A percentile compares a stretch with the other conserved stretches of the same genome.
These are phyloP conservation scores for Naegleria gruberi DNA, from an alignment of 208 protist genomes.

Conservation along the genomic window DNA sequence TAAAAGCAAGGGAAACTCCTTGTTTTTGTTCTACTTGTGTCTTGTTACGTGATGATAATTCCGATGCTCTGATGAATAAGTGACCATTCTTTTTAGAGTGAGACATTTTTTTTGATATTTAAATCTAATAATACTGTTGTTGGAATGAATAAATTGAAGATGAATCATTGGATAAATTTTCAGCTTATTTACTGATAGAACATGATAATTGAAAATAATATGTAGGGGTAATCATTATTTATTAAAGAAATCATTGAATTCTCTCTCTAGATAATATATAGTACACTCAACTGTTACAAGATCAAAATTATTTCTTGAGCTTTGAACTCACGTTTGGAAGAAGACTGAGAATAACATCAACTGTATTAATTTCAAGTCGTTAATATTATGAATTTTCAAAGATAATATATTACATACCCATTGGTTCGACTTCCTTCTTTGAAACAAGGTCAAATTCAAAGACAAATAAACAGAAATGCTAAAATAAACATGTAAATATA, in stretches of 20 bases:
- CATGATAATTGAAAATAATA: too few relatives aligned
- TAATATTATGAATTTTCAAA: background rate
- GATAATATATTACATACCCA: background rate
- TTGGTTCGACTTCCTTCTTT: conserved; percentile 51
- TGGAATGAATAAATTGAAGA: too few relatives aligned
- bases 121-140: too few relatives aligned
- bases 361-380: background rate
- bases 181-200: too few relatives aligned
- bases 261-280: too few relatives aligned
- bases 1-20: conserved; percentile 44
- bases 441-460: conserved; percentile 59
- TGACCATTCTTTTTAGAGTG: background rate
- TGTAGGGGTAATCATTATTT: too few relatives aligned
- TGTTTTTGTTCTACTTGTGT: background rate
- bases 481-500: conserved; percentile 46
- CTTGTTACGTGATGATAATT: background rate
- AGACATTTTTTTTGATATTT: background rate
- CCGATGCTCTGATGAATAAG: background rate
- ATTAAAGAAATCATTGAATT: too few relatives aligned
- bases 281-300: too few relatives aligned
- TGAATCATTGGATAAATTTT: too few relatives aligned
- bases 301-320: background rate
- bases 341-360: background rate
- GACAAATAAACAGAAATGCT: conserved; percentile 75
- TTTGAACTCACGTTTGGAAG: background rate